Evolutionary conservation across 805 yeast species (phyloP).

Genomic region (Zygotorulaspora chibaensis): DNA sequence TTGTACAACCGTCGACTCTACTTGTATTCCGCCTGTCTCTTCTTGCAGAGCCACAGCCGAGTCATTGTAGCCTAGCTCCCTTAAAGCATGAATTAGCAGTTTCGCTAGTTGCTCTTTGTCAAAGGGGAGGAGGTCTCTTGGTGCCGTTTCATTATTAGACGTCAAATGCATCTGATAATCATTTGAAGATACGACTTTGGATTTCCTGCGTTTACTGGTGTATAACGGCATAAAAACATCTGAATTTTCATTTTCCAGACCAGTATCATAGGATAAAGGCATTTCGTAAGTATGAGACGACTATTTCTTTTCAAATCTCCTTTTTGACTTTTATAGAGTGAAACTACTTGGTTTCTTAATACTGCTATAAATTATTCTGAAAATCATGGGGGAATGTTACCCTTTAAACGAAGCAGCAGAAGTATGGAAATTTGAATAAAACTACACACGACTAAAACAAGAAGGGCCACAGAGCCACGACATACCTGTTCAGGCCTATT

Average conservation of each 20-base stretch:
- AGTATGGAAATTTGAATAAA: too few species aligned
- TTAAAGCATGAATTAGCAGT: constrained; percentile 46
- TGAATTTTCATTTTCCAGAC: constrained; percentile 9
- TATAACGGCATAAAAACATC: constrained; percentile 15
- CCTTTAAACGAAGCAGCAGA: too few species aligned
- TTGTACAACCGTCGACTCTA: constrained; percentile 42
- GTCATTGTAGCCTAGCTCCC: constrained; percentile 44
- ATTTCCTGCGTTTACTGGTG: constrained; percentile 10
- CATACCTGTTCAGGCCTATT: too few species aligned
- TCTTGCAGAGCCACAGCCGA: constrained; percentile 39
- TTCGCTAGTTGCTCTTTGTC: constrained; percentile 41
- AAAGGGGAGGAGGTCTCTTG: constrained; percentile 11
- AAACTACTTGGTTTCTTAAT: too few species aligned
- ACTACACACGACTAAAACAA: too few species aligned
- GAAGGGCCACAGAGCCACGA: too few species aligned
- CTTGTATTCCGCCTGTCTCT: constrained; percentile 39
- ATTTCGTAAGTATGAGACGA: not conserved
- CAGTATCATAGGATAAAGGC: constrained; percentile 12
- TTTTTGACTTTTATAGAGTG: too few species aligned
- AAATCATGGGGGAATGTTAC: too few species aligned
- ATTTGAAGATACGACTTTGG: constrained; percentile 6
- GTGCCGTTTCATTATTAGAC: constrained; percentile 2
- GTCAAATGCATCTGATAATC: not conserved
- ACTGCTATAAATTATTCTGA: too few species aligned
- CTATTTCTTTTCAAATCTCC: not conserved